phyloP scores from a whole-genome alignment of 495 filamentous ascomycete genomes.

The Bathelium albidoporum region DNA sequence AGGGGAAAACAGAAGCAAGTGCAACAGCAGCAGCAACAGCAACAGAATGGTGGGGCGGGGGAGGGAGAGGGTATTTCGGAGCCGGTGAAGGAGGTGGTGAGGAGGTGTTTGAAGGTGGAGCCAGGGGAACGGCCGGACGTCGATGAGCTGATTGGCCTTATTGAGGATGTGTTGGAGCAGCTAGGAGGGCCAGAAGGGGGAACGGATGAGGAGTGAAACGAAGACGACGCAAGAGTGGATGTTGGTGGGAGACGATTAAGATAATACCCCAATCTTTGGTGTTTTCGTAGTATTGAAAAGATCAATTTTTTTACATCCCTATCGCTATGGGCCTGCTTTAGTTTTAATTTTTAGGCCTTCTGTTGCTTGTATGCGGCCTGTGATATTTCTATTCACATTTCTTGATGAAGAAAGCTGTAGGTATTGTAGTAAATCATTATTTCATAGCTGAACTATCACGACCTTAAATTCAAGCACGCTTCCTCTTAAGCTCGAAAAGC shows the following conservation, averaged over 20 bases:
- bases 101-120: conserved; percentile 86
- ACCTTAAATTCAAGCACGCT: no score
- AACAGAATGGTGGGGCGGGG: conserved; percentile 30
- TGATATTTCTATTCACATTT: no score
- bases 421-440: no score
- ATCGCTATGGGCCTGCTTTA: no score
- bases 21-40: conserved; percentile 48
- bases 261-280: background rate
- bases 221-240: background rate
- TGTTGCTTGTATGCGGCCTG: no score
- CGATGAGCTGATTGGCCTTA: conserved; percentile 71
- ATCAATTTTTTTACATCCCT: no score
- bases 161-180: conserved; percentile 58
- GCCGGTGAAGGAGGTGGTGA: conserved; percentile 70
- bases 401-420: no score
- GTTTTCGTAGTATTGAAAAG: background rate
- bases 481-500: no score
- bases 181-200: conserved; percentile 44
- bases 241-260: background rate
- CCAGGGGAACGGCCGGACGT: conserved; percentile 84
- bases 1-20: conserved; percentile 41
- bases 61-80: conserved; percentile 51
- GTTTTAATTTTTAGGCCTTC: no score
- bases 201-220: conserved; percentile 9
- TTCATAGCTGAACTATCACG: no score